Percentiles rank a stretch among this genome's conserved stretches.
phyloP scores from a whole-genome alignment of 2,329 filamentous ascomycete genomes.

The Fusarium sp. region DNA sequence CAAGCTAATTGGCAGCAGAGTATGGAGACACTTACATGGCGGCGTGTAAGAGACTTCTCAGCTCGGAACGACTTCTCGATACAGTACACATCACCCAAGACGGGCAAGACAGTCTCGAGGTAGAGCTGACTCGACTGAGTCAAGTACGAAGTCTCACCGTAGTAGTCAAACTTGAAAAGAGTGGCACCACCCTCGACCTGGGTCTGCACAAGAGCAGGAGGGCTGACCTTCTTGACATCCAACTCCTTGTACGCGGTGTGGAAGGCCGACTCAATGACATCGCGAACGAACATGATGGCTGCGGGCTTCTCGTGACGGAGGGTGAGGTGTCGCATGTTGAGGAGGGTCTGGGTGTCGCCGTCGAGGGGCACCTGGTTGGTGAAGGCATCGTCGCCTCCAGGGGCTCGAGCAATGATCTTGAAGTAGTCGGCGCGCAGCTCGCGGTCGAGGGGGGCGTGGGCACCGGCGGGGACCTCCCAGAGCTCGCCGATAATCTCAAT shows the following conservation, averaged over 20 bases:
- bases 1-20: not conserved
- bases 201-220: constrained; percentile 92
- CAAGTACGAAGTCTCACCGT: constrained; percentile 89
- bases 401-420: constrained; percentile 76
- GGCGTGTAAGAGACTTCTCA: constrained; percentile 93
- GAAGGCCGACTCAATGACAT: constrained; percentile 85
- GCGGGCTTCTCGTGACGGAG: constrained; percentile 87
- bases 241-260: constrained; percentile 81
- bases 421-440: constrained; percentile 94
- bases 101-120: constrained; percentile 92
- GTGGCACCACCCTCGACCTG: constrained; percentile 94
- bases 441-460: constrained; percentile 83
- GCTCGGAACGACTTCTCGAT: constrained; percentile 99
- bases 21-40: constrained; percentile 64
- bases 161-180: constrained; percentile 90
- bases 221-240: constrained; percentile 84
- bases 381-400: constrained; percentile 89
- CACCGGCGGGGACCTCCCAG: constrained; percentile 82
- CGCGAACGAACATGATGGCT: constrained; percentile 88
- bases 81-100: constrained; percentile 94
- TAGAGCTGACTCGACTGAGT: constrained; percentile 98
- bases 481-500: constrained; percentile 88
- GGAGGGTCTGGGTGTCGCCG: constrained; percentile 61
- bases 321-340: constrained; percentile 86
- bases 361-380: constrained; percentile 73